phyloP scores from a whole-genome alignment of 768 basidiomycete species.

The Lactarius hengduanensis region DNA sequence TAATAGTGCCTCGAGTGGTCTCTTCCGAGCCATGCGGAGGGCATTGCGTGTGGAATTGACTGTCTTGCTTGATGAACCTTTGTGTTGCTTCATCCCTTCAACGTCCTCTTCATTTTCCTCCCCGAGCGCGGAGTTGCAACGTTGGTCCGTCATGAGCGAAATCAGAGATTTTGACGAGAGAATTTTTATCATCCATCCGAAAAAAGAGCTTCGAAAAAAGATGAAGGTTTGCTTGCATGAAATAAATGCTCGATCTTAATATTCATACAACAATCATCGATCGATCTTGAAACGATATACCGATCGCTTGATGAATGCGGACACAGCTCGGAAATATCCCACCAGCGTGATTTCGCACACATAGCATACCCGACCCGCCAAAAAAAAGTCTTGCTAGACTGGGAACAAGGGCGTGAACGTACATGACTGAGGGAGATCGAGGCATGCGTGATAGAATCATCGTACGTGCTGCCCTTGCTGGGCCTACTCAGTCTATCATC shows the following conservation, averaged over 20 bases:
- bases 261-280: too few relatives aligned
- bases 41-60: constrained; percentile 88
- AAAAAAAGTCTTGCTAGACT: constrained; percentile 35
- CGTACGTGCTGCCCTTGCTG: constrained; percentile 1
- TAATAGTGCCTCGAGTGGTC: constrained; percentile 84
- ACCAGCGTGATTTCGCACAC: constrained; percentile 34
- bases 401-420: background rate
- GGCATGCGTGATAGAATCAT: background rate
- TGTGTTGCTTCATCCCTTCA: constrained; percentile 93
- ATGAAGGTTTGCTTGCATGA: too few relatives aligned
- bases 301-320: too few relatives aligned
- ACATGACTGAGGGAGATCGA: background rate
- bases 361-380: constrained; percentile 38
- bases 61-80: constrained; percentile 86
- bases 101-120: constrained; percentile 84
- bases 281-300: too few relatives aligned
- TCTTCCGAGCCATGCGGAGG: constrained; percentile 88
- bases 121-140: constrained; percentile 50
- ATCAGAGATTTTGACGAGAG: background rate
- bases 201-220: too few relatives aligned
- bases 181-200: too few relatives aligned
- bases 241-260: too few relatives aligned
- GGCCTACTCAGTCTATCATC: constrained; percentile 1
- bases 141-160: constrained; percentile 49
- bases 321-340: background rate